Evolutionary conservation across 441 rosid species (phyloP).

Genomic region (Biscutella laevigata): DNA sequence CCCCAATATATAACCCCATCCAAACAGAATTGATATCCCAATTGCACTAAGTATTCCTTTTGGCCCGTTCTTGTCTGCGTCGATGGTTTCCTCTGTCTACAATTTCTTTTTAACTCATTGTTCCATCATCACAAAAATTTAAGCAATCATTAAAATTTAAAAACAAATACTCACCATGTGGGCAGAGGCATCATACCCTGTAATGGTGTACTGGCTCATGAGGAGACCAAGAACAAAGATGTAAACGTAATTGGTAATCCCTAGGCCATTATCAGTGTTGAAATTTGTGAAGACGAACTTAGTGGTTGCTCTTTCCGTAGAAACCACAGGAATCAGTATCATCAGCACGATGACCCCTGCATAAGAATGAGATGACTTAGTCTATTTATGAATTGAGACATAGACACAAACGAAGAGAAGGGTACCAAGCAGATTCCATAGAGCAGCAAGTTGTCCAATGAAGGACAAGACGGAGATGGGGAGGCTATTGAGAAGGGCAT

Average conservation of each 20-base stretch:
- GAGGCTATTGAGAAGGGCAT: conserved; percentile 74
- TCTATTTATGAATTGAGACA: conserved; percentile 10
- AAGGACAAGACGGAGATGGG: conserved; percentile 70
- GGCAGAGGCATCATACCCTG: conserved; percentile 94
- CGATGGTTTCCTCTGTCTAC: conserved; percentile 92
- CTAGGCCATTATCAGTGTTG: conserved; percentile 68
- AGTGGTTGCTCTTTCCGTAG: conserved; percentile 78
- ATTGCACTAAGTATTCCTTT: conserved; percentile 81
- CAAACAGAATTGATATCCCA: conserved; percentile 79
- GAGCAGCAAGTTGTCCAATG: conserved; percentile 86
- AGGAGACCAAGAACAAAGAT: conserved; percentile 83
- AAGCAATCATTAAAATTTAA: not conserved
- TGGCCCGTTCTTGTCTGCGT: conserved; percentile 81
- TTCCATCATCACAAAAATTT: not conserved
- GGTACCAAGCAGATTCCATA: conserved; percentile 77
- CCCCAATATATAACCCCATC: conserved; percentile 91
- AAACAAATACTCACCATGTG: conserved; percentile 60
- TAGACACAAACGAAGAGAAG: not conserved
- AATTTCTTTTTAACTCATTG: not conserved
- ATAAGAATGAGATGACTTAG: not conserved
- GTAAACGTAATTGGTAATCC: conserved; percentile 56
- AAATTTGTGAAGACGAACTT: conserved; percentile 83
- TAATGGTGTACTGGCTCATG: conserved; percentile 92
- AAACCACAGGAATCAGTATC: conserved; percentile 69
- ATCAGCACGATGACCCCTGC: conserved; percentile 74